Base-by-base conservation (phyloP, 2,329 filamentous ascomycete species). In the Fonsecaea nubica region DNA sequence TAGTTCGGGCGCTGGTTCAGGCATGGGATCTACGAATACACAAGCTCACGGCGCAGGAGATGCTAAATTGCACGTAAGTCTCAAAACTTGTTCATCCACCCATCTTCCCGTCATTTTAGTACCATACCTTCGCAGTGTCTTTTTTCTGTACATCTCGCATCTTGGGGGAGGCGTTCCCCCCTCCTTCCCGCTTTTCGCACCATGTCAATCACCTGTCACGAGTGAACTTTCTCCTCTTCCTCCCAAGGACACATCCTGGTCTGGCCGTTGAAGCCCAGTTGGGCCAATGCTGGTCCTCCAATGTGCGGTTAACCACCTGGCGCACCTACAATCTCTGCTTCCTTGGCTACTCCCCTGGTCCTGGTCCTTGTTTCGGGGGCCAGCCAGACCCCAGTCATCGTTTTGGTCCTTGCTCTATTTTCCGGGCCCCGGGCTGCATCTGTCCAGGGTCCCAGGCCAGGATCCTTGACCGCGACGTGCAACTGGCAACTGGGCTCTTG, bases 201-300 rank as follows among this genome's bases (percentile, higher is more conserved):
- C 38, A 36, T 33, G 48, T 60, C 58, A 57, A 56, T 18, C 18
- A 40, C 42, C 6, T 21, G 35, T 60, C 35, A 21, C 4, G 12
- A 21, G 18, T n/a, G 40, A n/a, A 42, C 40, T 42, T n/a, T 18
- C 40, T 40, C 36, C 36, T 13, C 10, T 13, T 40, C 36, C 25
- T 25, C 4, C 4, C 40, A 42, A 55, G 35, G 45, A n/a, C 36
- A 33, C 57, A 36, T 54, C 58, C 69, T 64, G 61, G 58, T 64
- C 64, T 30, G 61, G 60, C 61, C 65, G 65, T 70, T 72, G 69
- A 68, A 69, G 68, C 68, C 66, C 68, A 33, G 15, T 8, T 36
- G 30, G 30, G 2, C 52, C 52, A 35, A 52, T 18, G 18, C n/a
- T 25, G 58, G 32, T 59, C 57, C 58, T 52, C 25, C 58, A 53